Evolutionary conservation across 805 yeast genomes (phyloP), one percentile per base, ranked within the genome.

Genomic region (Kluyveromyces wickerhamii): DNA sequence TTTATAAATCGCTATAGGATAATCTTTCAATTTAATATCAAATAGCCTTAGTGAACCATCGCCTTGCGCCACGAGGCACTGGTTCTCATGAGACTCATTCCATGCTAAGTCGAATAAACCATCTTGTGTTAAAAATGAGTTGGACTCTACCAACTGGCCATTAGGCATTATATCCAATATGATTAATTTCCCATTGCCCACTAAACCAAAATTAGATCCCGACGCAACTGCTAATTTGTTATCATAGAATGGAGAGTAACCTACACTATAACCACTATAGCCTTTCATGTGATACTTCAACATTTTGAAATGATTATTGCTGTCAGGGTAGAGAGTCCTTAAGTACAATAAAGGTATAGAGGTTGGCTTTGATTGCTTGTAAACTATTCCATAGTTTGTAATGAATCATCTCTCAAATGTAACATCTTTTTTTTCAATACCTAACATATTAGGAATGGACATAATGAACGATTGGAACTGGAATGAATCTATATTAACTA

Each of bases 41-140:
- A 87, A 89, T 34, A 89, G 57, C 43, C 87, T 80, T 22, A 89
- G 63, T 0, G 85, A 66, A 0, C 97, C 97, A 59, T 89, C 98
- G 2, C 98, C 98, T 41, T 82, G 77, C 13, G 94, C 89, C 0
- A 74, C 76, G 3, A 74, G 70, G 1, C 83, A 70, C 48, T 88
- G 97, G 57, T 85, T 87, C 41, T 87, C 96, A 57, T 89, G 89
- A 5, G 67, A 35, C 55, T 89, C 98, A 37, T 88, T 81, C 97
- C 97, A 89, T 0, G 89, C 74, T 1, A 82, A 62, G 49, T 84
- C 94, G 49, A 84, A 87, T 12, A 88, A 63, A 5, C 96, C 95
- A 60, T 89, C 98, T 57, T 89, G 96, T 0, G 97, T 89, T 41
- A 86, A 86, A 63, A 84, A 89, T 11, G 71, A 56, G 4, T 68